A percentile compares a stretch with the other conserved stretches of the same genome.
Evolutionary conservation across 2,329 filamentous ascomycete genomes (phyloP).

Genomic region (Camillea tinctor): DNA sequence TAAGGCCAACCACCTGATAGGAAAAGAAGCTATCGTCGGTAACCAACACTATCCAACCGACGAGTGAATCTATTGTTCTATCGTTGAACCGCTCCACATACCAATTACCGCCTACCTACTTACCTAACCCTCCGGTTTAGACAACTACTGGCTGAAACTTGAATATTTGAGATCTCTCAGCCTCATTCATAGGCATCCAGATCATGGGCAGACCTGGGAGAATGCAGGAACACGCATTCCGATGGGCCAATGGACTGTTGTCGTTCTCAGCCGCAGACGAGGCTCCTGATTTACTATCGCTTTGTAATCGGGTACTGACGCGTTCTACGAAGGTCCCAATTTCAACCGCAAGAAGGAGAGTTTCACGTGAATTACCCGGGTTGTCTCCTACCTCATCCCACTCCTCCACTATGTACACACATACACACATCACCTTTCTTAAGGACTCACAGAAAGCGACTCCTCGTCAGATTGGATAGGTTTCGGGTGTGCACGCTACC

Average conservation of each 20-base stretch:
- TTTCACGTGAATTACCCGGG: background rate
- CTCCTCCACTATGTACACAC: no score
- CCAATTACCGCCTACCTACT: background rate
- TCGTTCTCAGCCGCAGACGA: background rate
- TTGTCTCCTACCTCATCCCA: background rate
- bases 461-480: background rate
- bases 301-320: background rate
- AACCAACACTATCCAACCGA: background rate
- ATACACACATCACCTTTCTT: no score
- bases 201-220: background rate
- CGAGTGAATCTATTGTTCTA: background rate
- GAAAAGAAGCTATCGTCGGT: background rate
- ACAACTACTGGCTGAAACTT: background rate
- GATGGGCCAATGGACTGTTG: background rate
- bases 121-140: background rate
- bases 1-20: background rate
- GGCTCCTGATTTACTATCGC: background rate
- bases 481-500: background rate
- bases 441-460: background rate
- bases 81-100: background rate
- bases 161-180: background rate
- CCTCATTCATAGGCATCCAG: background rate
- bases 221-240: background rate
- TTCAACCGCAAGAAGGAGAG: background rate
- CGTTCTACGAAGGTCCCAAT: background rate